Evolutionary conservation across 257 asterid genomes (phyloP).

Genomic region (Scutellaria galericulata): DNA sequence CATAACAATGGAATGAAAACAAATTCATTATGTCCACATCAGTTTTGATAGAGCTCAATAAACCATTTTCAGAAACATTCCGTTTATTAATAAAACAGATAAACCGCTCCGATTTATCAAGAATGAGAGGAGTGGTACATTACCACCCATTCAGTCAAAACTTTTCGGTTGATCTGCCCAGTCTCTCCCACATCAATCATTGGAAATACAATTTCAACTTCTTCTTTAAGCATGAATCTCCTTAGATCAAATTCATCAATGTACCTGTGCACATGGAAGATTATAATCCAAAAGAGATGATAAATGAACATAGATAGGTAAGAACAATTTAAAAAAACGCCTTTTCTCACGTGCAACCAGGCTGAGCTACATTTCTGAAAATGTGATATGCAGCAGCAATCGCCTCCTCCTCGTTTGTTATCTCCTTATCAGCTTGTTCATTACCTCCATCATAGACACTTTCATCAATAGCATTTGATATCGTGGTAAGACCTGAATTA

Average conservation of each 20-base stretch:
- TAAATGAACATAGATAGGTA: neutral
- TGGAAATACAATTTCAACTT: slow-evolving; percentile 79
- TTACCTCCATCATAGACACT: slow-evolving; percentile 54
- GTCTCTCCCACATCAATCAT: slow-evolving; percentile 80
- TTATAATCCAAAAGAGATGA: neutral
- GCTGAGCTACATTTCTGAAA: slow-evolving; percentile 76
- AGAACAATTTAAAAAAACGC: slow-evolving; percentile 18
- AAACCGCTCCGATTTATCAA: neutral
- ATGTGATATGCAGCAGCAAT: slow-evolving; percentile 91
- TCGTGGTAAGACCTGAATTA: slow-evolving; percentile 76
- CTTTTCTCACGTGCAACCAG: slow-evolving; percentile 68
- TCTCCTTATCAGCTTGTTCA: slow-evolving; percentile 80
- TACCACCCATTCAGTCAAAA: slow-evolving; percentile 89
- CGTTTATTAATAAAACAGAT: neutral
- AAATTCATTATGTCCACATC: slow-evolving; percentile 10
- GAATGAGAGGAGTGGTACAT: slow-evolving; percentile 30
- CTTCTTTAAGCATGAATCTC: slow-evolving; percentile 94
- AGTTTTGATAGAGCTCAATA: neutral
- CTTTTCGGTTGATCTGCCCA: slow-evolving; percentile 71
- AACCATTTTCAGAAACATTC: slow-evolving; percentile 2
- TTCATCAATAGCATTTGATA: slow-evolving; percentile 71
- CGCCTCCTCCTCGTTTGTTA: slow-evolving; percentile 89
- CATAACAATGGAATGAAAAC: neutral
- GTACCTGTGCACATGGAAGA: slow-evolving; percentile 49
- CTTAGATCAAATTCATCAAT: slow-evolving; percentile 75